phyloP scores from a whole-genome alignment of 345 rosid genomes.

The Pseudoturritis turrita region DNA sequence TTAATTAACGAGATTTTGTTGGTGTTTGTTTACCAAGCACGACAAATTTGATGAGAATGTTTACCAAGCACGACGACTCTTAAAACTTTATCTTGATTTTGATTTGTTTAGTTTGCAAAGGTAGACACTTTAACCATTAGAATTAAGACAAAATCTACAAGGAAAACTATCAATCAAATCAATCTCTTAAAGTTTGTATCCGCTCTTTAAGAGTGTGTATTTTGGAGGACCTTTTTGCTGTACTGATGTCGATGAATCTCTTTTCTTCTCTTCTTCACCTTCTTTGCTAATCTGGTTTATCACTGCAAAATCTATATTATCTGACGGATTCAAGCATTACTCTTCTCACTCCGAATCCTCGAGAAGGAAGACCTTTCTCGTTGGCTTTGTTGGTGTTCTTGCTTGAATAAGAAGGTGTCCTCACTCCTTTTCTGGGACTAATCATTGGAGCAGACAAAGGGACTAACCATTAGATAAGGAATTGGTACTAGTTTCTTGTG shows the following conservation, averaged over 20 bases:
- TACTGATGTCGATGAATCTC: constrained; percentile 24
- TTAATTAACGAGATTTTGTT: background rate
- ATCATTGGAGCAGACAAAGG: constrained; percentile 37
- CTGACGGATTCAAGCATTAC: constrained; percentile 46
- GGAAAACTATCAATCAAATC: constrained; percentile 14
- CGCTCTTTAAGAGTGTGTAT: constrained; percentile 33
- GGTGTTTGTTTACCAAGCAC: constrained; percentile 8
- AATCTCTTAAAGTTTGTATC: background rate
- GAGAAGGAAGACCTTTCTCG: constrained; percentile 42
- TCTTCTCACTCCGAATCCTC: constrained; percentile 86
- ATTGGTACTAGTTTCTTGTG: constrained; percentile 56
- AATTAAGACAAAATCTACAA: background rate
- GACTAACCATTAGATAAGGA: constrained; percentile 55
- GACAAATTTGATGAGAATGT: no score
- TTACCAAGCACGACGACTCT: no score
- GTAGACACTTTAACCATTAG: background rate
- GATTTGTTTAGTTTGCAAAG: background rate
- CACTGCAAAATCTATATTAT: constrained; percentile 32
- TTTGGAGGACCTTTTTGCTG: constrained; percentile 40
- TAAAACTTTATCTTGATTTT: background rate
- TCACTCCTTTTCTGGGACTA: constrained; percentile 67
- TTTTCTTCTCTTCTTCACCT: constrained; percentile 17
- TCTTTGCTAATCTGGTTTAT: constrained; percentile 1
- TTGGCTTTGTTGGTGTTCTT: constrained; percentile 32
- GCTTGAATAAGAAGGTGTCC: constrained; percentile 51